These are phyloP conservation scores for Trypanosoma grayi DNA, from an alignment of 208 protist species.

Conservation along the genomic window DNA sequence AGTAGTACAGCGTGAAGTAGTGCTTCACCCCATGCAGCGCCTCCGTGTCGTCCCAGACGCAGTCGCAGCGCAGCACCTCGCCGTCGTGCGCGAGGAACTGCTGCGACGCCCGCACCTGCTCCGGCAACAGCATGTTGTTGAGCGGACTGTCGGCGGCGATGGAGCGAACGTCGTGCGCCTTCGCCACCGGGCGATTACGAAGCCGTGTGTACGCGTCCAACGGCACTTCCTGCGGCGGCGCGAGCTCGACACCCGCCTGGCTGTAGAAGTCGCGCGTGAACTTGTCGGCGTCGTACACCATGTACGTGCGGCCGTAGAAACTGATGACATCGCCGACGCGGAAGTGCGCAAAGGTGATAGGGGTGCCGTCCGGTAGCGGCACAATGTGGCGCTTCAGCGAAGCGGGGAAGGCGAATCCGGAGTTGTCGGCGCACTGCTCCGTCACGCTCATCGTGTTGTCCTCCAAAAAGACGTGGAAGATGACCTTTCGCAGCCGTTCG, in stretches of 20 bases:
- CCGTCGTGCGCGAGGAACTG: constrained; percentile 95
- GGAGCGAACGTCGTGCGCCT: constrained; percentile 78
- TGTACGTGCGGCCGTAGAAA: constrained; percentile 94
- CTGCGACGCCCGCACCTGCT: constrained; percentile 87
- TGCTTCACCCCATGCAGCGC: constrained; percentile 91
- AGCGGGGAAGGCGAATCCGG: constrained; percentile 91
- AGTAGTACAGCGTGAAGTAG: constrained; percentile 96
- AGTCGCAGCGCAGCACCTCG: constrained; percentile 96
- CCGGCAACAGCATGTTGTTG: constrained; percentile 67
- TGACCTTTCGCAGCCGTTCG: constrained; percentile 87
- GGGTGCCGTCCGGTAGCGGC: constrained; percentile 62
- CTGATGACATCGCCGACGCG: constrained; percentile 84
- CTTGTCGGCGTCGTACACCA: constrained; percentile 91
- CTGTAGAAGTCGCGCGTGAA: constrained; percentile 92
- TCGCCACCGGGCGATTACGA: constrained; percentile 40
- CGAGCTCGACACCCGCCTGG: constrained; percentile 53
- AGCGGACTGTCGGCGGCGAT: constrained; percentile 64
- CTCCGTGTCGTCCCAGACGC: constrained; percentile 93
- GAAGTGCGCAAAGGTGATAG: constrained; percentile 83
- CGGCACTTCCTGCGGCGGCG: constrained; percentile 51
- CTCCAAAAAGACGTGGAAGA: constrained; percentile 94
- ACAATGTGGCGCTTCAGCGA: constrained; percentile 93
- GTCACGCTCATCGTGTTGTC: constrained; percentile 96
- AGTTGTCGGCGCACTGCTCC: constrained; percentile 94
- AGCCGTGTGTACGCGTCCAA: constrained; percentile 67